Conservation (phyloP, 163 green algal species). For the Chloroidium sp. region DNA sequence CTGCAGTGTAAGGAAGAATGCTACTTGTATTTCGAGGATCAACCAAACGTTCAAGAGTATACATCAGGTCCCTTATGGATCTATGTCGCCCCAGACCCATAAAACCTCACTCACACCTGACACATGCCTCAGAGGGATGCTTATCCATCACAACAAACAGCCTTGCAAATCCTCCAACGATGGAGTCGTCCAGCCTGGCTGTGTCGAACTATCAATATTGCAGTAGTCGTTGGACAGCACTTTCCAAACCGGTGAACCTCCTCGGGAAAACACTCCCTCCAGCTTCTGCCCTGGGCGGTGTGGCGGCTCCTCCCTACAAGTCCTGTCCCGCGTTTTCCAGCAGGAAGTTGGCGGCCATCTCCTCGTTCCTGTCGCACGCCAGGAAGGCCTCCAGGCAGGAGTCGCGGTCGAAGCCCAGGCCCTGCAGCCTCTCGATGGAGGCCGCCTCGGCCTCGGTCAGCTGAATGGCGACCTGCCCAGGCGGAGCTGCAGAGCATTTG, state of each 20-base stretch:
- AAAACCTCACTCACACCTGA: too few relatives aligned
- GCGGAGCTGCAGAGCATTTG: too few relatives aligned
- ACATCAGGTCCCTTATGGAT: too few relatives aligned
- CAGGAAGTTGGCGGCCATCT: conserved; percentile 94
- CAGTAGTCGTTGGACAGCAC: too few relatives aligned
- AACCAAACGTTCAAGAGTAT: too few relatives aligned
- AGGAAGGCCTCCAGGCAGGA: conserved; percentile 89
- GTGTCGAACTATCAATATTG: background rate
- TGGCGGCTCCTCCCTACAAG: background rate
- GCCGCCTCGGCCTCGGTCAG: conserved; percentile 73
- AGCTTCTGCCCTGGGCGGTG: background rate
- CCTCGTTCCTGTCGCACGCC: conserved; percentile 91
- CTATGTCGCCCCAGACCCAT: too few relatives aligned
- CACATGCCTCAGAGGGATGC: too few relatives aligned
- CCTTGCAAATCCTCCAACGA: background rate
- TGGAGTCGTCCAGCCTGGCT: background rate
- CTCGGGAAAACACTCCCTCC: too few relatives aligned
- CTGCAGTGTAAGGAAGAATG: too few relatives aligned
- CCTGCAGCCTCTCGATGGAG: conserved; percentile 65
- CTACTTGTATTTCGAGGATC: too few relatives aligned
- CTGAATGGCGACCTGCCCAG: conserved; percentile 25
- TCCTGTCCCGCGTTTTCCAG: conserved; percentile 54
- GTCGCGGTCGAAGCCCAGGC: conserved; percentile 80
- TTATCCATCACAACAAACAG: background rate
- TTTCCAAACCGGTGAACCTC: too few relatives aligned